These are phyloP conservation scores for Zarea fungicola DNA, from an alignment of 2,329 filamentous ascomycete genomes.

Conservation along the genomic window DNA sequence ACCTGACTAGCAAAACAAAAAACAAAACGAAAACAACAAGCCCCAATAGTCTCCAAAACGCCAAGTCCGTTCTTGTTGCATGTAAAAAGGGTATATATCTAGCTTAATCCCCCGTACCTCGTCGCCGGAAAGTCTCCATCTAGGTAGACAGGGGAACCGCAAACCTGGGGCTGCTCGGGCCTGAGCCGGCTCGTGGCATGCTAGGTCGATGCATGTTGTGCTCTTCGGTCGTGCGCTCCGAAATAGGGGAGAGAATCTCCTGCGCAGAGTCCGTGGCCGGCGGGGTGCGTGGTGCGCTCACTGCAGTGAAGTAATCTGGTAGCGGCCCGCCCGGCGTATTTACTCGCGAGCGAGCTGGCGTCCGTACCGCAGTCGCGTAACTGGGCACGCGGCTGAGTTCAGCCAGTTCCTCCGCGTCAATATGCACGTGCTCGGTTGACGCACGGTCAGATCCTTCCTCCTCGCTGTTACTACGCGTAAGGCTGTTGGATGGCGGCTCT, in stretches of 20 bases:
- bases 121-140: neutral
- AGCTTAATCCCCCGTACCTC: too few relatives aligned
- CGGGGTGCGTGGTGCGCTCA: constrained; percentile 47
- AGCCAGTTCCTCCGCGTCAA: constrained; percentile 55
- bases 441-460: constrained; percentile 47
- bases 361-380: constrained; percentile 67
- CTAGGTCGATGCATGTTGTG: neutral
- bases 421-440: constrained; percentile 53
- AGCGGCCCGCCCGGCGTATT: constrained; percentile 45
- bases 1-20: neutral
- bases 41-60: too few relatives aligned
- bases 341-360: constrained; percentile 51
- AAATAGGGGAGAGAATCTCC: constrained; percentile 28
- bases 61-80: neutral
- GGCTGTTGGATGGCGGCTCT: constrained; percentile 38
- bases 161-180: constrained; percentile 5
- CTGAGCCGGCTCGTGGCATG: constrained; percentile 9
- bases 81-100: neutral
- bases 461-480: constrained; percentile 51
- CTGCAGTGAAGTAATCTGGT: constrained; percentile 62
- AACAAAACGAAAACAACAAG: neutral
- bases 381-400: constrained; percentile 70
- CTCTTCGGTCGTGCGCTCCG: constrained; percentile 21
- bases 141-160: neutral
- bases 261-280: constrained; percentile 28